A percentile compares a stretch with the other conserved stretches of the same genome.
Evolutionary conservation across 1,284 basidiomycete species (phyloP).

Genomic region (Sporisorium sorghi): DNA sequence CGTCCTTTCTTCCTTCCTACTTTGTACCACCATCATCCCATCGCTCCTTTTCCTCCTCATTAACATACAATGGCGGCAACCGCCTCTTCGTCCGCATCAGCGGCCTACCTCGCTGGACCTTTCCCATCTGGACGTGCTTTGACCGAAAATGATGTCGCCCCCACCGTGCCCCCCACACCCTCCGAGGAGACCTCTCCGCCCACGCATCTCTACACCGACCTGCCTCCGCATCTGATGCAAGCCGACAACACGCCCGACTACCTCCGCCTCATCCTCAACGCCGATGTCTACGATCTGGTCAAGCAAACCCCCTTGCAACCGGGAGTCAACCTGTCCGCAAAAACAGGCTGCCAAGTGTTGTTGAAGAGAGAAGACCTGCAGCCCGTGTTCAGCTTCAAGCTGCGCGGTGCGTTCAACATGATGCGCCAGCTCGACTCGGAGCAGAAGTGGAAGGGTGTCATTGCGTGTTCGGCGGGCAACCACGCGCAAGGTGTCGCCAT

Average conservation of each 20-base stretch:
- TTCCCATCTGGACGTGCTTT: constrained; percentile 50
- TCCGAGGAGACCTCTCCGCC: constrained; percentile 29
- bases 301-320: constrained; percentile 90
- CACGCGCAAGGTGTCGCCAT: constrained; percentile 98
- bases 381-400: constrained; percentile 97
- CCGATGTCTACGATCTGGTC: constrained; percentile 93
- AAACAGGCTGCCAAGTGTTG: constrained; percentile 91
- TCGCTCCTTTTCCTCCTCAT: background rate
- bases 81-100: constrained; percentile 13
- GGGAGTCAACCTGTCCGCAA: constrained; percentile 85
- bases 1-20: background rate
- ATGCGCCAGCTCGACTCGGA: constrained; percentile 90
- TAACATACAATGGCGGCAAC: constrained; percentile 9
- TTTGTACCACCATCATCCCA: background rate
- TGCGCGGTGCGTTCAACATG: constrained; percentile 94
- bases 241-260: constrained; percentile 87
- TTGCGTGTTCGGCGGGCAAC: constrained; percentile 98
- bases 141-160: constrained; percentile 32
- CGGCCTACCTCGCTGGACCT: constrained; percentile 46
- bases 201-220: constrained; percentile 74
- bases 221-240: constrained; percentile 77
- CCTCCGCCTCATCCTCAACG: constrained; percentile 87
- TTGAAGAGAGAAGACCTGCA: constrained; percentile 95
- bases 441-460: constrained; percentile 95
- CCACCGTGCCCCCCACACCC: constrained; percentile 31